A percentile compares a stretch with the other conserved stretches of the same genome.
Evolutionary conservation across 2,329 filamentous ascomycete genomes (phyloP).

Genomic region (Aspergillus chevalieri): DNA sequence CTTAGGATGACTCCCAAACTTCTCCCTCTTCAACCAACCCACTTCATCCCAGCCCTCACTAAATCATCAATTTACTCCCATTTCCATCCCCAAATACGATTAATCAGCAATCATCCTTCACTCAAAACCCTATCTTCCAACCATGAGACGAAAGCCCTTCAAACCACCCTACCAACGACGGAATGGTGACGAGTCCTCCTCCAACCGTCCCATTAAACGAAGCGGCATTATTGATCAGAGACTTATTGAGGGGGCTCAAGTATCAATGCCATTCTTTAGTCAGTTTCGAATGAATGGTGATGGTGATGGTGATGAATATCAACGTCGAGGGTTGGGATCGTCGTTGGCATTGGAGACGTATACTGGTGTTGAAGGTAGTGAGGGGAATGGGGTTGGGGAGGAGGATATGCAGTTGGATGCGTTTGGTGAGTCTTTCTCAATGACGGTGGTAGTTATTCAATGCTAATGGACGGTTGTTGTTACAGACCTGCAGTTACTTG

Average conservation of each 20-base stretch:
- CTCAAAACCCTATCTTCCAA: background rate
- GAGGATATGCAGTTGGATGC: slow-evolving; percentile 35
- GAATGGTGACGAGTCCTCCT: slow-evolving; percentile 1
- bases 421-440: slow-evolving; percentile 38
- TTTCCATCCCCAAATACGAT: slow-evolving; percentile 3
- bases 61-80: slow-evolving; percentile 2
- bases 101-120: background rate
- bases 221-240: slow-evolving; percentile 16
- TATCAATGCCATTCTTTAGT: slow-evolving; percentile 2
- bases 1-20: background rate
- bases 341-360: background rate
- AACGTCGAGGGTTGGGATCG: background rate
- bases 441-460: background rate
- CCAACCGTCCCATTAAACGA: slow-evolving; percentile 6
- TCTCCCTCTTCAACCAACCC: background rate
- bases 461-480: background rate
- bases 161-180: slow-evolving; percentile 5
- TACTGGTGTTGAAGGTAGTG: background rate
- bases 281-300: background rate
- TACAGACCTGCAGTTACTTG: slow-evolving; percentile 34
- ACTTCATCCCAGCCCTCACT: slow-evolving; percentile 1
- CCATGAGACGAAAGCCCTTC: background rate
- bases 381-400: background rate
- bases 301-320: background rate
- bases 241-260: slow-evolving; percentile 19